These are phyloP conservation scores for Plasmodium malariae DNA, from an alignment of 169 alveolate species.

Conservation along the genomic window DNA sequence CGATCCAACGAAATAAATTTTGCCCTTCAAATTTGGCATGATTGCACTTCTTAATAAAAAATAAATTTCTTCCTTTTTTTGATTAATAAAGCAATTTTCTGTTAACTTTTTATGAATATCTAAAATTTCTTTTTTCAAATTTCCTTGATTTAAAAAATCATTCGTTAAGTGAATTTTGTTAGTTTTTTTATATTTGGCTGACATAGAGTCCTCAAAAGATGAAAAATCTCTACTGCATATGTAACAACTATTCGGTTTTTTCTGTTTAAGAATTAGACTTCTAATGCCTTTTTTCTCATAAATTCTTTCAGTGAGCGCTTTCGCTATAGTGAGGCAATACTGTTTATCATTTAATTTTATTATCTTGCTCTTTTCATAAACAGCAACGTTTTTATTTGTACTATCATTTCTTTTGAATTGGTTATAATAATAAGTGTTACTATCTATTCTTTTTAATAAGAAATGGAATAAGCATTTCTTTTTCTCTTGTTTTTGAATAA, in stretches of 20 bases:
- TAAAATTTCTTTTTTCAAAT: slow-evolving; percentile 55
- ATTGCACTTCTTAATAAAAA: slow-evolving; percentile 57
- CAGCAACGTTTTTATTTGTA: background rate
- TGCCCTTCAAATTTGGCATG: slow-evolving; percentile 66
- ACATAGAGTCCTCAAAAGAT: background rate
- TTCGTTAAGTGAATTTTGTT: slow-evolving; percentile 27
- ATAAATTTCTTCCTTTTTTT: slow-evolving; percentile 69
- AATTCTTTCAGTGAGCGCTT: background rate
- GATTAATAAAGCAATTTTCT: slow-evolving; percentile 60
- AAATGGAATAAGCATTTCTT: background rate
- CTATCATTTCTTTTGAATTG: background rate
- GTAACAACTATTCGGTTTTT: too few relatives aligned
- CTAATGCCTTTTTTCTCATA: background rate
- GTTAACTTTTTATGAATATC: slow-evolving; percentile 55
- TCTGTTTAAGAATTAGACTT: background rate
- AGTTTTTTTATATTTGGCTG: background rate
- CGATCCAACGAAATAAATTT: slow-evolving; percentile 66
- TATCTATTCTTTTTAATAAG: slow-evolving; percentile 9
- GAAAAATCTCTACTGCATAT: slow-evolving; percentile 5
- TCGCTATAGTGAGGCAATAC: background rate
- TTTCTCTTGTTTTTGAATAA: slow-evolving; percentile 10
- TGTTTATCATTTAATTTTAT: background rate
- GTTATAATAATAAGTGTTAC: background rate
- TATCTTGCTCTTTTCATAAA: background rate
- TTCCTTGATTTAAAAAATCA: slow-evolving; percentile 31